Conservation (phyloP, 306 rosid genomes). For the Clitoria ternatea region DNA sequence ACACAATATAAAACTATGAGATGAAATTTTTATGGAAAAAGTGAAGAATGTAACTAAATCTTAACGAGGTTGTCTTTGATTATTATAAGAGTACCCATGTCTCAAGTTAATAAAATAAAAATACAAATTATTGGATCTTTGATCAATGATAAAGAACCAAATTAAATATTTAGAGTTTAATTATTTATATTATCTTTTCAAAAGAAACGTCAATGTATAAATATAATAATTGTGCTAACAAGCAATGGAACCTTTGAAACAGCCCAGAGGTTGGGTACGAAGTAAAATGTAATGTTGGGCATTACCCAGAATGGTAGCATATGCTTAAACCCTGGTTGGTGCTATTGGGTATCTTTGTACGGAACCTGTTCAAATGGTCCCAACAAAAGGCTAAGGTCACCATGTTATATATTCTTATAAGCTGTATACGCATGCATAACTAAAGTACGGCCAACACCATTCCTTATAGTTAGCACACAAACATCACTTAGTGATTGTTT, state of each 20-base stretch:
- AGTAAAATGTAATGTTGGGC: background rate
- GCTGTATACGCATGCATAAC: constrained; percentile 28
- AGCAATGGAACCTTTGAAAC: background rate
- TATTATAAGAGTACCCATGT: too few relatives aligned
- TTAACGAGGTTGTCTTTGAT: too few relatives aligned
- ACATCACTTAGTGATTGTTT: too few relatives aligned
- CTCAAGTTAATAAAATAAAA: too few relatives aligned
- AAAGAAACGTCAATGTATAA: background rate
- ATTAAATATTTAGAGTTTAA: too few relatives aligned
- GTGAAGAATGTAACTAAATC: too few relatives aligned
- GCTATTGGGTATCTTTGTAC: constrained; percentile 52
- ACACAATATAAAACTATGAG: too few relatives aligned
- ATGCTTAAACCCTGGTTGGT: constrained; percentile 60
- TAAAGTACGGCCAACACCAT: constrained; percentile 26
- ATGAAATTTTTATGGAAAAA: too few relatives aligned
- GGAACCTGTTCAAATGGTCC: constrained; percentile 40
- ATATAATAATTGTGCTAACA: background rate
- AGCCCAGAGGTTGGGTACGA: background rate
- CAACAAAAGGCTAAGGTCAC: constrained; percentile 23
- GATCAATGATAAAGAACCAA: too few relatives aligned
- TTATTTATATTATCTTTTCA: constrained; percentile 15
- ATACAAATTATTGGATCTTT: too few relatives aligned
- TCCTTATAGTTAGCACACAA: constrained; percentile 21
- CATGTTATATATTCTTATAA: constrained; percentile 27
- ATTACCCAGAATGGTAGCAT: constrained; percentile 31